These are phyloP conservation scores for Delonix regia DNA, from an alignment of 306 rosid genomes.

Conservation along the genomic window DNA sequence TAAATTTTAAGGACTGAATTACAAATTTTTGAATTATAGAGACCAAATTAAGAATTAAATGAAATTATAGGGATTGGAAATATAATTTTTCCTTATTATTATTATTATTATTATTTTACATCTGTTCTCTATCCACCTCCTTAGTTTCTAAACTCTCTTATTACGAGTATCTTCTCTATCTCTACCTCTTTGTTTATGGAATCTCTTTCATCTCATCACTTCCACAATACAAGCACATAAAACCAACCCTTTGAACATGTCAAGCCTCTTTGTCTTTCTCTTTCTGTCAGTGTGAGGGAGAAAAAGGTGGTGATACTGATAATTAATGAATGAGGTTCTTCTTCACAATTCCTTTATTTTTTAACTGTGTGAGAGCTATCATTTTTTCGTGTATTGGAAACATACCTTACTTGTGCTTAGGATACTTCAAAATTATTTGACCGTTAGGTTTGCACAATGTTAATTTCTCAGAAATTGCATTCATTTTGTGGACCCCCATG, in stretches of 20 bases:
- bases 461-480: not conserved
- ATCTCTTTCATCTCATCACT: slow-evolving; percentile 13
- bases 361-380: not conserved
- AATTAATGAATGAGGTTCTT: not conserved
- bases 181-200: not conserved
- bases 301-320: not conserved
- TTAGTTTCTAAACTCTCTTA: no score
- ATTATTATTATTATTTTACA: not conserved
- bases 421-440: not conserved
- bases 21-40: no score
- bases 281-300: not conserved
- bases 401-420: slow-evolving; percentile 17
- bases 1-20: no score
- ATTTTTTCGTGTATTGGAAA: slow-evolving; percentile 12
- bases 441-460: not conserved
- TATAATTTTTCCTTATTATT: no score
- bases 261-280: not conserved
- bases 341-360: not conserved
- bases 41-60: no score
- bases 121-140: no score
- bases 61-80: no score
- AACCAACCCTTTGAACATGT: slow-evolving; percentile 9
- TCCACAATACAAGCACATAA: slow-evolving; percentile 1
- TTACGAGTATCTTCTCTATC: not conserved
- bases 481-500: slow-evolving; percentile 37